Base-by-base conservation (phyloP, 305 asterid genomes). In the Solanum hybrid region DNA sequence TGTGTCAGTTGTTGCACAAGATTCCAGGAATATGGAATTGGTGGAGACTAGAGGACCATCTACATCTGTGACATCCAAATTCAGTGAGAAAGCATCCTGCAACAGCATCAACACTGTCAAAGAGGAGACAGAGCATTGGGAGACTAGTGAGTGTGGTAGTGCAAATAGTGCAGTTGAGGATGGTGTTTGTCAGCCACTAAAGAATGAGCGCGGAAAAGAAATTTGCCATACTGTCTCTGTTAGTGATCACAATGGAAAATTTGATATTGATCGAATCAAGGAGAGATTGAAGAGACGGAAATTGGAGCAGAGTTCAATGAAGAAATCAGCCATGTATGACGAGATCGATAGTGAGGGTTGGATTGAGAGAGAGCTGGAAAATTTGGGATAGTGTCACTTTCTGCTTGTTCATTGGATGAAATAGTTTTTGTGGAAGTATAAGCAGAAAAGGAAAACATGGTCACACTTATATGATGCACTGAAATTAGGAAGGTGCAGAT, bases 301-400 rank as follows among this genome's bases (percentile, higher is more conserved):
- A 91, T 77, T 91, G 88, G 88, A 90, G 11, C 80, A 84, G 75
- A 29, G 11, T 1, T 88, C 87, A 73, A 88, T 90, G 85, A 90
- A 75, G 88, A 86, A 89, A 89, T 34, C 31, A 29, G 78, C 32
- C 77, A 36, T 86, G 87, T 90, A 89, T 37, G 90, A 91, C 17
- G 92, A 91, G 90, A 88, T 86, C 37, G 91, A 86, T 71, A 86
- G 91, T 37, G 97, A 95, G 72, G 92, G 91, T 86, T 95, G 95
- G 97, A 93, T 93, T 32, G 94, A 93, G 91, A 92, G 90, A 87
- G 95, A 95, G 94, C 91, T 95, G 36, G 97, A 95, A 88, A 93
- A 90, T 14, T 37, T 51, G 96, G 94, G 75, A 91, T 92, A 40
- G 93, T 88, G 91, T 45, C 69, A 56, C 45, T 80, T 64, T 79